Conservation (phyloP, 2,329 filamentous ascomycete genomes). For the Colletotrichum orchidophilum region DNA sequence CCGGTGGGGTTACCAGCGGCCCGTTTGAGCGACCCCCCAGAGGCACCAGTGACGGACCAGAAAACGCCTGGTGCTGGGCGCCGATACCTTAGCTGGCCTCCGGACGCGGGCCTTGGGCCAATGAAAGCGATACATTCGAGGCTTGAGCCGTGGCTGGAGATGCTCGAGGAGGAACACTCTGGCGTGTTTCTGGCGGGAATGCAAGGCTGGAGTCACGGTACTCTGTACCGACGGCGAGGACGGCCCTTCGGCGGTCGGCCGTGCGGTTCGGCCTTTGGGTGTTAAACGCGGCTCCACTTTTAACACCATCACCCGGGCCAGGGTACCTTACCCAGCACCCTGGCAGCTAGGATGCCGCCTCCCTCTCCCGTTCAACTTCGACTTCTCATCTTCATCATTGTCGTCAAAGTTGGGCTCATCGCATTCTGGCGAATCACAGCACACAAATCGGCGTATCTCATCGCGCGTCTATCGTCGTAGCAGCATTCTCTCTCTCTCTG, state of each 20-base stretch:
- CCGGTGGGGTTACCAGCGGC: slow-evolving; percentile 24
- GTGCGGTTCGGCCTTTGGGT: neutral
- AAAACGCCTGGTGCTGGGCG: neutral
- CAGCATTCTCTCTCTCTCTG: neutral
- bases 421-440: slow-evolving; percentile 24
- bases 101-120: neutral
- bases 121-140: neutral
- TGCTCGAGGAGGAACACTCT: neutral
- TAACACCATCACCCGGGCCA: slow-evolving; percentile 8
- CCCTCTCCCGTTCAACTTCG: slow-evolving; percentile 7
- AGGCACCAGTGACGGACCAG: neutral
- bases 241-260: slow-evolving; percentile 20
- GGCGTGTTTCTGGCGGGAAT: neutral
- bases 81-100: neutral
- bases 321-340: neutral
- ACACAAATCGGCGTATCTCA: neutral
- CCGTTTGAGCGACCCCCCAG: slow-evolving; percentile 27
- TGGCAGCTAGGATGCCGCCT: neutral
- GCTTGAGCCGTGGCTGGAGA: slow-evolving; percentile 1
- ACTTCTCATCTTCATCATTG: slow-evolving; percentile 1
- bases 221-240: neutral
- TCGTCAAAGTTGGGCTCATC: neutral
- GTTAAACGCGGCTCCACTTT: slow-evolving; percentile 3
- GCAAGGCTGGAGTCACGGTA: neutral
- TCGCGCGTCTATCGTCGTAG: neutral